Percentiles rank a stretch among this genome's conserved stretches.
Conservation (phyloP, 2,329 filamentous ascomycete species). For the Clonostachys rhizophaga region DNA sequence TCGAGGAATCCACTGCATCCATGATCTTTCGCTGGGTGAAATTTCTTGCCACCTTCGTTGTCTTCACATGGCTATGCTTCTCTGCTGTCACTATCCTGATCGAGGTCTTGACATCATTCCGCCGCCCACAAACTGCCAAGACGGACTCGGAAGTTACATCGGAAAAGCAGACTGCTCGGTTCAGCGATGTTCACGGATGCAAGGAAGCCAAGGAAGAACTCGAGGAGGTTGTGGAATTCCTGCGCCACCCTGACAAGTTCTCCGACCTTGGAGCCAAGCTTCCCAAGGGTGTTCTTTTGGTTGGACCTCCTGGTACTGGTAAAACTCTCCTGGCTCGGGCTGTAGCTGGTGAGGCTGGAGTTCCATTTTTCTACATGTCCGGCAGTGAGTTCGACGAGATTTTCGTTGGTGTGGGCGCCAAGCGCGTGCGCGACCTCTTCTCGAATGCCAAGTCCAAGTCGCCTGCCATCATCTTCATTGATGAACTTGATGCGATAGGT, state of each 20-base stretch:
- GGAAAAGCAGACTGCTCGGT: slow-evolving; percentile 86
- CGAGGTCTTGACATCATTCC: slow-evolving; percentile 62
- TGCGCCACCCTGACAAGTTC: slow-evolving; percentile 90
- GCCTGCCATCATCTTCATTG: slow-evolving; percentile 91
- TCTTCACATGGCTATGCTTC: slow-evolving; percentile 75
- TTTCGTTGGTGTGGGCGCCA: slow-evolving; percentile 94
- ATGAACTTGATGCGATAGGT: slow-evolving; percentile 91
- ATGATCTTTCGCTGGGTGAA: slow-evolving; percentile 88
- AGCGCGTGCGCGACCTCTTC: slow-evolving; percentile 94
- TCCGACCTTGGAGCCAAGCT: slow-evolving; percentile 92
- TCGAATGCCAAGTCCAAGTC: slow-evolving; percentile 76
- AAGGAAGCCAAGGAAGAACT: slow-evolving; percentile 98
- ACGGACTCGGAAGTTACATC: slow-evolving; percentile 83
- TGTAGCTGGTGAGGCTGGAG: slow-evolving; percentile 92
- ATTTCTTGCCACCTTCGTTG: slow-evolving; percentile 73
- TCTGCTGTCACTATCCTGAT: slow-evolving; percentile 77
- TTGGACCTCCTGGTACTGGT: slow-evolving; percentile 93
- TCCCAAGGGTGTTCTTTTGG: slow-evolving; percentile 91
- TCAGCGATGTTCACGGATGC: slow-evolving; percentile 92
- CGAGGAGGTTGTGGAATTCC: slow-evolving; percentile 92
- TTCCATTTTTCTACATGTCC: slow-evolving; percentile 99
- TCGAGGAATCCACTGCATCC: slow-evolving; percentile 80
- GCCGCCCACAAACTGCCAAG: slow-evolving; percentile 69
- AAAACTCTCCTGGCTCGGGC: slow-evolving; percentile 95
- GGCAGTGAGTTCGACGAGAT: slow-evolving; percentile 98